Conservation (phyloP, 768 basidiomycete genomes). For the Cubamyces sp. region DNA sequence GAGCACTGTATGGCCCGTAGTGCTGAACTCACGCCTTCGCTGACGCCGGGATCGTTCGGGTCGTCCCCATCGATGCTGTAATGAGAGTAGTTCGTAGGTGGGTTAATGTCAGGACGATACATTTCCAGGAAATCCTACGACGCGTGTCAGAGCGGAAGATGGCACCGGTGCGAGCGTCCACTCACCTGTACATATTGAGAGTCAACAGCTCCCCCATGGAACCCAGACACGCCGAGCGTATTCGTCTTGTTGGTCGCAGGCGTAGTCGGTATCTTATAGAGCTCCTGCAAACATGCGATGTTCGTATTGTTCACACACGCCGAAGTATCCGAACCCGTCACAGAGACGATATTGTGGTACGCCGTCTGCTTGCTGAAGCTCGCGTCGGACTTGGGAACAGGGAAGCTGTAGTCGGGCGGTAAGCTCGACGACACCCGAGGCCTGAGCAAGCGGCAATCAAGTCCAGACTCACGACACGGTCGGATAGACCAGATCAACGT, state of each 20-base stretch:
- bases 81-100: conserved; percentile 29
- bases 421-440: no score
- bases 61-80: conserved; percentile 34
- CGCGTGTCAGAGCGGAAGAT: conserved; percentile 44
- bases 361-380: no score
- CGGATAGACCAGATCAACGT: conserved; percentile 40
- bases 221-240: conserved; percentile 35
- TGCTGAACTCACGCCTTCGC: conserved; percentile 54
- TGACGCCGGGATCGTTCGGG: background rate
- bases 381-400: background rate
- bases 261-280: conserved; percentile 40
- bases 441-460: background rate
- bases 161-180: conserved; percentile 27
- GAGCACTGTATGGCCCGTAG: no score
- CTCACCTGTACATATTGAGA: conserved; percentile 28
- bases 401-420: background rate
- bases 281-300: conserved; percentile 34
- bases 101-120: conserved; percentile 31
- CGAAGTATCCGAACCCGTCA: background rate
- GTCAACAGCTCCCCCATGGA: conserved; percentile 32
- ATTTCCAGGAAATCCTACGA: conserved; percentile 31
- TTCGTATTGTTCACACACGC: conserved; percentile 27
- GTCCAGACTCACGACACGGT: conserved; percentile 31
- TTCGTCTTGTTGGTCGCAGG: conserved; percentile 29
- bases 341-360: background rate